A percentile compares a stretch with the other conserved stretches of the same genome.
Evolutionary conservation across 441 rosid species (phyloP).

Genomic region (Populus hybrid): DNA sequence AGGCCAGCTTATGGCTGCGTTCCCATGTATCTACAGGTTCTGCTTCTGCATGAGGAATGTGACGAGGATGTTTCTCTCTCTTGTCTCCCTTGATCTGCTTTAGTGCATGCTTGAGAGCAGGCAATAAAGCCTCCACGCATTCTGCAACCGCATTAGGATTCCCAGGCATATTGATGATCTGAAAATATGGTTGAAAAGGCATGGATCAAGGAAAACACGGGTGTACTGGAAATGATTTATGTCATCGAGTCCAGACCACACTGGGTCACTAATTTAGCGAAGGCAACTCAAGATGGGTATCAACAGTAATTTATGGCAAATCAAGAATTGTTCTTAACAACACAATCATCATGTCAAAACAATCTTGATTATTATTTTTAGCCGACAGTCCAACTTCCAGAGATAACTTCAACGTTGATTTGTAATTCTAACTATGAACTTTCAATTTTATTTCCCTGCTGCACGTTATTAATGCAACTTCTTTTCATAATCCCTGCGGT

Average conservation of each 20-base stretch:
- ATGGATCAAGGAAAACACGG: neutral
- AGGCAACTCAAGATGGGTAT: neutral
- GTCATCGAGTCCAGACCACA: neutral
- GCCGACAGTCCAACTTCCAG: neutral
- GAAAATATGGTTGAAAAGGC: conserved; percentile 5
- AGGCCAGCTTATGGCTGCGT: conserved; percentile 59
- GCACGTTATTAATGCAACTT: neutral
- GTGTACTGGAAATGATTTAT: neutral
- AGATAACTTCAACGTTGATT: neutral
- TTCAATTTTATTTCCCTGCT: neutral
- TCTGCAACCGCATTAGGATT: conserved; percentile 94
- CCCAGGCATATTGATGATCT: conserved; percentile 99
- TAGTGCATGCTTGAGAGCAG: conserved; percentile 83
- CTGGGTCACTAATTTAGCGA: neutral
- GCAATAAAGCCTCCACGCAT: conserved; percentile 91
- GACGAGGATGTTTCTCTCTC: conserved; percentile 88
- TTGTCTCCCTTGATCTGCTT: conserved; percentile 95
- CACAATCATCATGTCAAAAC: neutral
- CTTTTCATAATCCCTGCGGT: neutral
- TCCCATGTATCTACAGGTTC: conserved; percentile 68
- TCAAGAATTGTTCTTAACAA: neutral
- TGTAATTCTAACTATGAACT: neutral
- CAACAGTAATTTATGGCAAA: neutral
- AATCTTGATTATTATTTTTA: neutral
- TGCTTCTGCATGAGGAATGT: conserved; percentile 69